Conservation (phyloP, 805 yeast species). For the Saccharomycopsis fodiens region DNA sequence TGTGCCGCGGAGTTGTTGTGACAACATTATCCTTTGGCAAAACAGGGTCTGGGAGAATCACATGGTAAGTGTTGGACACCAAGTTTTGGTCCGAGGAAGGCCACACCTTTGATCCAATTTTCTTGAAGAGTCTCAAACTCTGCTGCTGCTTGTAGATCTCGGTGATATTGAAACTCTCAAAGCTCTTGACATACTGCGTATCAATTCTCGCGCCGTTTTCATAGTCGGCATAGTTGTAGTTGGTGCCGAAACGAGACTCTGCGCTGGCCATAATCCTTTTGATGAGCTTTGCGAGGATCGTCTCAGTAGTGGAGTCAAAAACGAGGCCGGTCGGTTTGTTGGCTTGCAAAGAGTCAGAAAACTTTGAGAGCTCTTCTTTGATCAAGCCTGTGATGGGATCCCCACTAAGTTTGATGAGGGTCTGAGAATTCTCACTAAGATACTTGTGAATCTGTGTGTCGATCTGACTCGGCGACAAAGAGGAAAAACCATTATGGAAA, state of each 20-base stretch:
- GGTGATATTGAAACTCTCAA: conserved; percentile 17
- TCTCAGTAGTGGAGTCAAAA: conserved; percentile 18
- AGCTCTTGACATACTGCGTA: conserved; percentile 12
- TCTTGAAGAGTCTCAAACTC: background rate
- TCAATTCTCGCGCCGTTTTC: conserved; percentile 20
- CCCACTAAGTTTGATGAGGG: conserved; percentile 2
- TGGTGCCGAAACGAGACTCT: background rate
- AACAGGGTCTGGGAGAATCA: conserved; percentile 8
- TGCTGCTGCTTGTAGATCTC: conserved; percentile 4
- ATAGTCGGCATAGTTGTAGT: conserved; percentile 18
- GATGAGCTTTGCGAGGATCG: conserved; percentile 9
- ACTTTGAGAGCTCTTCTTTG: conserved; percentile 6
- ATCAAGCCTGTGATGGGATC: conserved; percentile 1
- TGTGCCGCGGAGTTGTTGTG: background rate
- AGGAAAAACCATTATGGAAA: too few relatives aligned
- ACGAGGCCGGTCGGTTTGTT: conserved; percentile 1
- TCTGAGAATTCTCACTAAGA: background rate
- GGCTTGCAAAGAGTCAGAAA: background rate
- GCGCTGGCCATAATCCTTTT: conserved; percentile 1
- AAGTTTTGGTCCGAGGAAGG: conserved; percentile 3
- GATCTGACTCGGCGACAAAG: too few relatives aligned
- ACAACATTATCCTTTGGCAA: conserved; percentile 17
- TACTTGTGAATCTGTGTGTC: background rate
- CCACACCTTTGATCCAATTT: background rate
- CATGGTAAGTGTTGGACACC: conserved; percentile 18